Percentiles rank a stretch among this genome's conserved stretches.
Conservation (phyloP, 345 rosid species). For the Citrus sp. region DNA sequence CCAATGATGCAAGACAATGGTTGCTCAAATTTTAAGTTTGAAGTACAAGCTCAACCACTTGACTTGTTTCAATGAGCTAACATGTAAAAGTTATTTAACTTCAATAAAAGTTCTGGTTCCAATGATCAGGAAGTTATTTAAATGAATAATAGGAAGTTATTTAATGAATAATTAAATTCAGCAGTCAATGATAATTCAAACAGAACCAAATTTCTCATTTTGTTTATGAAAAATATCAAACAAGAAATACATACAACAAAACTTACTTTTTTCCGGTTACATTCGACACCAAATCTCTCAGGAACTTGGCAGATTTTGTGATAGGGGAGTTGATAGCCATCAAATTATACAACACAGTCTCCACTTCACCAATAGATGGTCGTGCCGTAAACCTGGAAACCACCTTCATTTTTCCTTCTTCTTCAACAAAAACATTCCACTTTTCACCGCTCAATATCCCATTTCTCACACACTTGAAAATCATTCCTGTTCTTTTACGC, state of each 20-base stretch:
- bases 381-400: slow-evolving; percentile 64
- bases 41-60: slow-evolving; percentile 8
- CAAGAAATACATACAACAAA: not conserved
- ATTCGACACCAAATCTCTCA: slow-evolving; percentile 62
- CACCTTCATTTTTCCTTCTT: slow-evolving; percentile 55
- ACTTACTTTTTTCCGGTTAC: slow-evolving; percentile 64
- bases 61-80: not conserved
- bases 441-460: slow-evolving; percentile 78
- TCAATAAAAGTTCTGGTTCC: not conserved
- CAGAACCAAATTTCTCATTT: not conserved
- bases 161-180: not conserved
- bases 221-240: not conserved
- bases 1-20: not conserved
- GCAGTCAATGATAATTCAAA: not conserved
- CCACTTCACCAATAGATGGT: slow-evolving; percentile 76
- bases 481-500: slow-evolving; percentile 64
- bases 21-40: slow-evolving; percentile 18
- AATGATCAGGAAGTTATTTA: not conserved
- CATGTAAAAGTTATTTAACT: not conserved
- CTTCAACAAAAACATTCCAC: slow-evolving; percentile 75
- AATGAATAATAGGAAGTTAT: not conserved
- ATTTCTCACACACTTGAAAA: slow-evolving; percentile 77
- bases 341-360: slow-evolving; percentile 70
- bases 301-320: slow-evolving; percentile 76
- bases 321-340: slow-evolving; percentile 90